Conservation (phyloP, 2,329 filamentous ascomycete genomes). For the Phyllosticta citrichinensis region DNA sequence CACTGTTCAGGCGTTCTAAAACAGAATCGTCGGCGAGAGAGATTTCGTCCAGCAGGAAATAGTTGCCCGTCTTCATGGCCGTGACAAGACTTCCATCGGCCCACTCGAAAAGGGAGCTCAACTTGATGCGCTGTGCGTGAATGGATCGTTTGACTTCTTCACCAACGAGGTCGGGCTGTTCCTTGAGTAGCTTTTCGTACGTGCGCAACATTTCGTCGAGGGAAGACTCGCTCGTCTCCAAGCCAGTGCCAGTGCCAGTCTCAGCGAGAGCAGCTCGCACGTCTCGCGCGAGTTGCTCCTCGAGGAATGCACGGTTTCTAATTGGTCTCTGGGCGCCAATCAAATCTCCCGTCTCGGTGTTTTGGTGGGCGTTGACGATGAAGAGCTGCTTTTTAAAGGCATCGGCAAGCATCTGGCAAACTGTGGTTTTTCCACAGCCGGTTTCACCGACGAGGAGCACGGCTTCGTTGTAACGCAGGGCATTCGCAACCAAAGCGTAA, state of each 20-base stretch:
- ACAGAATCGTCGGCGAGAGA: conserved; percentile 97
- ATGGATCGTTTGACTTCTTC: conserved; percentile 20
- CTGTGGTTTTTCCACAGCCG: conserved; percentile 93
- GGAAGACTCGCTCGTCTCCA: neutral
- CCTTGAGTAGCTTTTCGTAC: conserved; percentile 46
- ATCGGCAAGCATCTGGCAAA: conserved; percentile 85
- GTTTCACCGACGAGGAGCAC: conserved; percentile 93
- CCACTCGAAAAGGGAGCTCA: conserved; percentile 91
- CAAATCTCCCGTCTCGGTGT: conserved; percentile 92
- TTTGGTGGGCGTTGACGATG: conserved; percentile 95
- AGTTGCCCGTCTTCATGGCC: conserved; percentile 81
- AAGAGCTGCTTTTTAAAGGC: conserved; percentile 65
- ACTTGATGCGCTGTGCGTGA: conserved; percentile 42
- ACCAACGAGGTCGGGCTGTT: conserved; percentile 39
- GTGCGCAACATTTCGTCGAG: conserved; percentile 41
- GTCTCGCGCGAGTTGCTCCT: conserved; percentile 55
- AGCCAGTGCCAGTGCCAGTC: neutral
- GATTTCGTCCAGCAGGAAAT: conserved; percentile 94
- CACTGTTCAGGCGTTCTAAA: conserved; percentile 89
- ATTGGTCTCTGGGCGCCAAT: conserved; percentile 92
- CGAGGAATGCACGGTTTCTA: conserved; percentile 67
- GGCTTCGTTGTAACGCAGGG: conserved; percentile 82
- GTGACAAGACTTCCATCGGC: conserved; percentile 86
- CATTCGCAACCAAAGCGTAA: conserved; percentile 79
- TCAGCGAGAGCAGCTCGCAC: conserved; percentile 35